Conservation (phyloP, 208 protist species). For the Sergeia podlipaevii region DNA sequence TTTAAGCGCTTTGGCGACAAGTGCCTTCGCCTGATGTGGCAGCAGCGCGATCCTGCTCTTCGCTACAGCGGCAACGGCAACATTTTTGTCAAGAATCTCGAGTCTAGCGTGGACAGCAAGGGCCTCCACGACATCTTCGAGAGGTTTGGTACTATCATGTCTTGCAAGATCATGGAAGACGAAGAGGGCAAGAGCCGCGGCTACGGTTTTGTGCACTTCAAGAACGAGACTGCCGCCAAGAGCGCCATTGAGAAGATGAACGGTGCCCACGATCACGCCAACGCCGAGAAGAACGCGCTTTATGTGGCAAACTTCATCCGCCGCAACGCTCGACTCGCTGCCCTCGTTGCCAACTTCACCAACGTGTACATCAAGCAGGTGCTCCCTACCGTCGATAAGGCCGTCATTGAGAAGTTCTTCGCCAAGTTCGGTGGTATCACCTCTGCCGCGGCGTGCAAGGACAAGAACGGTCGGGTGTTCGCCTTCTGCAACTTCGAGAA, state of each 20-base stretch:
- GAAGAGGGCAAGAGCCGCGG: conserved; percentile 93
- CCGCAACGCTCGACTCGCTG: conserved; percentile 90
- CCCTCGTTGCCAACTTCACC: conserved; percentile 95
- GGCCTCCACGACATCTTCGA: conserved; percentile 97
- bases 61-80: conserved; percentile 98
- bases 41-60: conserved; percentile 97
- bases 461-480: conserved; percentile 93
- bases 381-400: conserved; percentile 83
- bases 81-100: conserved; percentile 99
- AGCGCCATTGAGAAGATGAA: conserved; percentile 97
- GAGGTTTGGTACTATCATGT: conserved; percentile 98
- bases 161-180: conserved; percentile 96
- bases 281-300: conserved; percentile 85
- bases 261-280: conserved; percentile 91
- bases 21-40: conserved; percentile 99
- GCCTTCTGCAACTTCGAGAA: conserved; percentile 98
- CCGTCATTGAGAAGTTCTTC: conserved; percentile 93
- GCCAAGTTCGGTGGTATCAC: conserved; percentile 94
- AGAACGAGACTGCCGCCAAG: conserved; percentile 93
- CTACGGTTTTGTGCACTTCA: conserved; percentile 99
- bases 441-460: conserved; percentile 84
- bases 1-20: conserved; percentile 94
- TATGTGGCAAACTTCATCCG: conserved; percentile 97
- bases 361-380: conserved; percentile 99
- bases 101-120: conserved; percentile 96